Evolutionary conservation across 192 early-diverging fungal genomes (phyloP).

Genomic region (Neocallimastix lanati): DNA sequence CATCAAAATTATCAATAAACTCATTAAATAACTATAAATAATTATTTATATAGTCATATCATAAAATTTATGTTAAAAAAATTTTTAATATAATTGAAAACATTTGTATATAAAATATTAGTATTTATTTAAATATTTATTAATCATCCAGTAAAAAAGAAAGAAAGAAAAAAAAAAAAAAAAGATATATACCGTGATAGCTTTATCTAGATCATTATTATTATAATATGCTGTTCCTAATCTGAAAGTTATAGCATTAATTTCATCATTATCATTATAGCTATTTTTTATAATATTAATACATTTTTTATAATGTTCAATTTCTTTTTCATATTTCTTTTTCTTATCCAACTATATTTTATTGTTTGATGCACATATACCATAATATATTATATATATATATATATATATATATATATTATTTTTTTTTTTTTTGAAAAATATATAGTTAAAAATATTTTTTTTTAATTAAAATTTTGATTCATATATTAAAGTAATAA

Average conservation of each 20-base stretch:
- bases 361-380: background rate
- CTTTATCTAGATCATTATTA: background rate
- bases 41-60: too few species aligned
- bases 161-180: too few species aligned
- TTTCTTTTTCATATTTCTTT: background rate
- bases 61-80: too few species aligned
- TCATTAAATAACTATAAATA: background rate
- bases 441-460: too few species aligned
- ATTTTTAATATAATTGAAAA: too few species aligned
- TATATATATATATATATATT: too few species aligned
- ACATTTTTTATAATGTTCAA: background rate
- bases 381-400: too few species aligned
- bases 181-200: background rate
- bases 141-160: too few species aligned
- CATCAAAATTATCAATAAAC: background rate
- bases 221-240: background rate
- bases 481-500: too few species aligned
- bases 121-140: too few species aligned
- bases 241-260: background rate
- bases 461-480: too few species aligned
- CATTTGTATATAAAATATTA: too few species aligned
- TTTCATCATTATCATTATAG: background rate
- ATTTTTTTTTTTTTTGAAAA: background rate
- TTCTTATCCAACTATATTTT: background rate
- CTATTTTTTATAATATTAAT: background rate